Evolutionary conservation across 495 filamentous ascomycete species (phyloP), one percentile per base, ranked within the genome.

Genomic region (Penicillium bialowiezense): DNA sequence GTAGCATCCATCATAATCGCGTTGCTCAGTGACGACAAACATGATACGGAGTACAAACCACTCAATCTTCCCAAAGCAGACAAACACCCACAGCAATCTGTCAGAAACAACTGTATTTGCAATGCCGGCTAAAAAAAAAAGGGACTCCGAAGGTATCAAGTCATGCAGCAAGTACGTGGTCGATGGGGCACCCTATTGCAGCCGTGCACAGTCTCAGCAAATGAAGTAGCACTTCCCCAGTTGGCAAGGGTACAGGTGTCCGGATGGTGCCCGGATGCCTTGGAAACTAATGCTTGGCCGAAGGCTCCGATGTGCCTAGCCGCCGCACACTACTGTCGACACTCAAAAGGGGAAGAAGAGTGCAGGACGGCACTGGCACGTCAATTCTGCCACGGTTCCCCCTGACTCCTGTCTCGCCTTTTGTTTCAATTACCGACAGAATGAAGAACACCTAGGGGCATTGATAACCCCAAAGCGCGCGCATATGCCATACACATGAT

Each of bases 281-380:
- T 60, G 56, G 41, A 57, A 60, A 63, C 50, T 50, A 49, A 48
- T 52, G 36, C 21, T 20, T 45, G 46, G 47, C 44, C 33, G 31
- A 48, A 28, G 48, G 19, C 18, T 42, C 54, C 36, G 44, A 61
- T 52, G 48, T 41, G 55, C 24, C 39, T 40, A 44, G 32, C 51
- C 54, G 31, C n/a, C 51, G 26, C 28, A 37, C 8, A 23, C 26
- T 23, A 7, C 34, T 26, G 23, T 26, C 23, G 23, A 26, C 20
- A 28, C 17, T 32, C 17, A 38, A 44, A 42, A 41, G 32, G 37
- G 17, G 48, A 20, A 43, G 19, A 34, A 32, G 48, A 36, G 32
- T 39, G 45, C 14, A 29, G 33, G 20, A 34, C 31, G 8, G 21
- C 4, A 23, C 33, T 19, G 8, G 21, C 8, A 45, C n/a, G 20